Evolutionary conservation across 345 rosid species (phyloP).

Genomic region (Anacardium occidentale): DNA sequence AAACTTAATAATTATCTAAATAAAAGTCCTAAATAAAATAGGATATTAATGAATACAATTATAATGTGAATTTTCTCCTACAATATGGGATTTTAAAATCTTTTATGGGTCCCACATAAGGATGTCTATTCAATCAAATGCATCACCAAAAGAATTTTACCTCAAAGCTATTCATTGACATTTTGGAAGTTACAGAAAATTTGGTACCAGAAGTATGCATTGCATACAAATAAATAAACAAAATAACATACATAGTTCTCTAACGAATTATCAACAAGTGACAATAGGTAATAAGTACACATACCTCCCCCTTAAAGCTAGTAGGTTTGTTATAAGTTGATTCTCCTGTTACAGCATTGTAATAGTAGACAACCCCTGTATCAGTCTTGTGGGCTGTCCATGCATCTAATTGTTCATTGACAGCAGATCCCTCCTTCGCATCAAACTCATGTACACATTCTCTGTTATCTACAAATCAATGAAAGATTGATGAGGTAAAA

Average conservation of each 20-base stretch:
- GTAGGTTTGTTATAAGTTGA: slow-evolving; percentile 89
- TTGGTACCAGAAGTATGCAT: neutral
- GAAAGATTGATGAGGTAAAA: slow-evolving; percentile 35
- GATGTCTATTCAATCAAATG: neutral
- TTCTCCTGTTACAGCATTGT: slow-evolving; percentile 80
- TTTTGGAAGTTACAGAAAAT: neutral
- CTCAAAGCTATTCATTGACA: neutral
- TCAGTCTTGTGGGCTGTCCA: slow-evolving; percentile 98
- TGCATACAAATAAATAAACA: neutral
- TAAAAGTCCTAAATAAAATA: too few species aligned
- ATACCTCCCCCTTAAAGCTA: slow-evolving; percentile 78
- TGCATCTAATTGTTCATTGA: slow-evolving; percentile 48
- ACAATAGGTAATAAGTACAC: slow-evolving; percentile 1
- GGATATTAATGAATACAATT: too few species aligned
- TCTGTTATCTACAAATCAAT: slow-evolving; percentile 54
- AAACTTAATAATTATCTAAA: too few species aligned
- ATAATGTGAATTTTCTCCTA: too few species aligned
- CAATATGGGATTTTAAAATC: too few species aligned
- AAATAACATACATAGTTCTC: neutral
- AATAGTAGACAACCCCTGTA: slow-evolving; percentile 74
- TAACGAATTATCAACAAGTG: neutral
- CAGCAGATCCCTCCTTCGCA: slow-evolving; percentile 33
- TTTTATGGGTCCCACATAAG: too few species aligned
- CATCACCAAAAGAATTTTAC: slow-evolving; percentile 5
- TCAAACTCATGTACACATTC: slow-evolving; percentile 39